Base-by-base conservation (phyloP, 1,139 yeast genomes). In the Candida labiduridarum region DNA sequence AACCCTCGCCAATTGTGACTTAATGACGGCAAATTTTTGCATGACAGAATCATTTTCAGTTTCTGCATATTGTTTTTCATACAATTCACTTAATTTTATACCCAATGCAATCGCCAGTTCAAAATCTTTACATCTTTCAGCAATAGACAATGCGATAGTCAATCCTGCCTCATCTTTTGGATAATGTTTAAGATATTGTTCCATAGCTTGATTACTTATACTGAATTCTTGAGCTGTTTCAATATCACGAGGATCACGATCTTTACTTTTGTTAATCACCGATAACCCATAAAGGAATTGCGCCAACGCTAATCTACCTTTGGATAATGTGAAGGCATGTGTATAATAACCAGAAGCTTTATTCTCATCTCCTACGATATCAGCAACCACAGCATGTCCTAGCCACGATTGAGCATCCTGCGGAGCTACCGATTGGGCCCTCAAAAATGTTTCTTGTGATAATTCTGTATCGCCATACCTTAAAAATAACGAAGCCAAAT, bases 381-480 rank as follows among this genome's bases (percentile, higher is more conserved):
- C 82, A 1, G 85, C 79, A 0, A 87, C 71, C 34, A 92, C 66
- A 0, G 97, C 98, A 61, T 86, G 83, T 0, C 97, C 97, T 38
- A 89, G 66, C 98, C 99, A 94, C 0, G 97, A 81, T n/a, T 76
- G 74, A 0, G 89, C 76, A 50, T 78, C 80, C 48, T 85, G 87
- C 1, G 99, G 97, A 2, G 94, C 87, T 10, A 89, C 74, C 15
- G 96, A 84, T 58, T 89, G 95, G 0, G 96, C 87, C 56, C 89
- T 80, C 45, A 78, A 71, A 55, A 88, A 84, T 0, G 96, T 85
- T 54, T 87, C 85, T 47, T 79, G 78, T 0, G 98, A 95, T 42
- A 94, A 77, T 47, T 81, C 85, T 5, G 76, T 60, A 62, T 92
- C 98, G 4, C 85, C 86, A 53, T 79, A 77, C 44, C 81, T 75